Evolutionary conservation across 352 stramenopile species (phyloP).

Genomic region (Pythium aristosporum): DNA sequence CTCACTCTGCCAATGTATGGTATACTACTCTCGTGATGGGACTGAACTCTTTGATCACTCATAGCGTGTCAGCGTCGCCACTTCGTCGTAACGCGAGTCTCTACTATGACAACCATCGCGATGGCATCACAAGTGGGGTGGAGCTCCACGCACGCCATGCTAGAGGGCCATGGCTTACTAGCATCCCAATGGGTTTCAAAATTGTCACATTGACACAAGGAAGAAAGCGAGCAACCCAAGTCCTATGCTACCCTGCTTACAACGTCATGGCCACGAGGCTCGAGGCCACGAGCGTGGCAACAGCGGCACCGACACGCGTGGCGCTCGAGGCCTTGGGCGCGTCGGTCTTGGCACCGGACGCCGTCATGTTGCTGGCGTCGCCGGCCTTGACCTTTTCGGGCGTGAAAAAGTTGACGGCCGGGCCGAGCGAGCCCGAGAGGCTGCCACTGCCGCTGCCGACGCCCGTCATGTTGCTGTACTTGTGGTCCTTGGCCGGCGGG

Average conservation of each 20-base stretch:
- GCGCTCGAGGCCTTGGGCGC: conserved; percentile 1
- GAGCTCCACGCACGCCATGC: too few species aligned
- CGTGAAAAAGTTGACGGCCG: conserved; percentile 6
- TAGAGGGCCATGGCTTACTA: too few species aligned
- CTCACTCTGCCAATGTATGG: too few species aligned
- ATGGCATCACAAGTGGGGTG: too few species aligned
- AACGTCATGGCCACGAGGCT: conserved; percentile 16
- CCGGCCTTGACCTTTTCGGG: conserved; percentile 20
- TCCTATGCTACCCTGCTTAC: not conserved
- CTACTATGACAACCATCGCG: too few species aligned
- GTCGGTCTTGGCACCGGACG: not conserved
- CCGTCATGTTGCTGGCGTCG: conserved; percentile 6
- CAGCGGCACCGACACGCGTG: not conserved
- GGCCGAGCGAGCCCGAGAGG: not conserved
- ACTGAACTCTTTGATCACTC: too few species aligned
- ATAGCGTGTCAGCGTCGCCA: too few species aligned
- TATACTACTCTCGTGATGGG: too few species aligned
- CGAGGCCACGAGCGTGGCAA: conserved; percentile 7
- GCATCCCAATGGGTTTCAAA: too few species aligned
- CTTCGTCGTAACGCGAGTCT: too few species aligned
- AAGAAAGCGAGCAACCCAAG: too few species aligned
- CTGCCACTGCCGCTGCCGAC: not conserved
- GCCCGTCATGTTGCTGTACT: conserved; percentile 11
- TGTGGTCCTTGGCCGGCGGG: conserved; percentile 14
- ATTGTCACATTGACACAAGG: too few species aligned